A percentile compares a stretch with the other conserved stretches of the same genome.
Conservation (phyloP, 2,329 filamentous ascomycete genomes). For the Mollisiaceae sp. region DNA sequence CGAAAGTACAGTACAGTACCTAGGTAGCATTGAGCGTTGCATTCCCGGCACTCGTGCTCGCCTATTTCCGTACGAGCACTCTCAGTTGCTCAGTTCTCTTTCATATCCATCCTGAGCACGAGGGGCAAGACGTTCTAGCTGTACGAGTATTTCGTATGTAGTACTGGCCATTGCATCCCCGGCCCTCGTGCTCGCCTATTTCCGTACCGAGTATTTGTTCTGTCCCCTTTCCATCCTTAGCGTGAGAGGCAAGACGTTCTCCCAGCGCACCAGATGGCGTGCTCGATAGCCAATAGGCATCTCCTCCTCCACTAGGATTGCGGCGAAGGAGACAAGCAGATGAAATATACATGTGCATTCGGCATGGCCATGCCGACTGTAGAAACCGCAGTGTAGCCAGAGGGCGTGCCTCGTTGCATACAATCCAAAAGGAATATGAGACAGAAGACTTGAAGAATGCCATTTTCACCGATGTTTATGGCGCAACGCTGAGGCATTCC, state of each 20-base stretch:
- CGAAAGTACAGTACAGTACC: no score
- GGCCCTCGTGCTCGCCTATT: no score
- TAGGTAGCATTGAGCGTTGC: no score
- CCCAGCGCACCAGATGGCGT: background rate
- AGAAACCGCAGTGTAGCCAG: background rate
- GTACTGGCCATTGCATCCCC: no score
- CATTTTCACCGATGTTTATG: background rate
- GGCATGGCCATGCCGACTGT: background rate
- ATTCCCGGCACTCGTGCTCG: no score
- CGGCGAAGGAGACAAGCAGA: background rate
- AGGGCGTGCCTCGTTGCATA: background rate
- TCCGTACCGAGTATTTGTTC: no score
- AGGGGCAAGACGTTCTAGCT: no score
- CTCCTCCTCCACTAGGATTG: background rate
- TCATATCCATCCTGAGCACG: no score
- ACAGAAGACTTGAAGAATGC: background rate
- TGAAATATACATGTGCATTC: background rate
- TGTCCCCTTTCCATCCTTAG: no score
- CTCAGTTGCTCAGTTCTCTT: no score
- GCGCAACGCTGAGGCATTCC: background rate
- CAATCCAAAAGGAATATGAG: slow-evolving; percentile 3
- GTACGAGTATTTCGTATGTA: no score
- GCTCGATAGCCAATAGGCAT: background rate
- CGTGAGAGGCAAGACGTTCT: background rate
- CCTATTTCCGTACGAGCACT: no score